Conservation (phyloP, 2,329 filamentous ascomycete genomes). For the Cladobotryum mycophilum region DNA sequence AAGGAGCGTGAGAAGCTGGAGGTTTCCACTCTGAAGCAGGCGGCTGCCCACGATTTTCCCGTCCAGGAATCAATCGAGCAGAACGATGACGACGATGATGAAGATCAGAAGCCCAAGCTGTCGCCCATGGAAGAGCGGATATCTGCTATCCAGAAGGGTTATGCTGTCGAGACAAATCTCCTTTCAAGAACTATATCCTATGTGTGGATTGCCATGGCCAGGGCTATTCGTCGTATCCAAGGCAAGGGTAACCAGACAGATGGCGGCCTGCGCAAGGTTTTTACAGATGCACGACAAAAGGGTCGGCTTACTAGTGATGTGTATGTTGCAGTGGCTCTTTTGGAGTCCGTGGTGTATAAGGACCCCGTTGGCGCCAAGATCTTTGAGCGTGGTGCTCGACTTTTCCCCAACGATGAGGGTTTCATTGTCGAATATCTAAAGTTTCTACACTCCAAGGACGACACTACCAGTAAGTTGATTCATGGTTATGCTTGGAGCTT, state of each 20-base stretch:
- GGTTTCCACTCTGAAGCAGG: conserved; percentile 51
- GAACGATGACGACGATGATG: conserved; percentile 49
- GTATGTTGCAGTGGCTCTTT: conserved; percentile 85
- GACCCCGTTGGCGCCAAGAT: conserved; percentile 90
- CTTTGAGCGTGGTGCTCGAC: conserved; percentile 85
- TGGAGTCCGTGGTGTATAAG: conserved; percentile 95
- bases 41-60: conserved; percentile 32
- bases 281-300: conserved; percentile 78
- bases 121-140: conserved; percentile 61
- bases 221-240: conserved; percentile 89
- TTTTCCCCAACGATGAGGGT: conserved; percentile 88
- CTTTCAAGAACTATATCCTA: conserved; percentile 84
- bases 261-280: conserved; percentile 83
- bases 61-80: conserved; percentile 34
- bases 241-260: conserved; percentile 61
- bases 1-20: conserved; percentile 57
- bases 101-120: conserved; percentile 32
- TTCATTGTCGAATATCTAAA: conserved; percentile 96
- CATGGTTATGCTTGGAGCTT: background rate
- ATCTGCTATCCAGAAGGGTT: conserved; percentile 56
- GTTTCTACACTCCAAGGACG: conserved; percentile 85
- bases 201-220: conserved; percentile 90
- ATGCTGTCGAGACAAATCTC: conserved; percentile 64
- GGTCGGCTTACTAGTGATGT: conserved; percentile 90
- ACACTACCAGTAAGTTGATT: conserved; percentile 75